These are phyloP conservation scores for Bipolaris bicolor DNA, from an alignment of 2,329 filamentous ascomycete species.

Conservation along the genomic window DNA sequence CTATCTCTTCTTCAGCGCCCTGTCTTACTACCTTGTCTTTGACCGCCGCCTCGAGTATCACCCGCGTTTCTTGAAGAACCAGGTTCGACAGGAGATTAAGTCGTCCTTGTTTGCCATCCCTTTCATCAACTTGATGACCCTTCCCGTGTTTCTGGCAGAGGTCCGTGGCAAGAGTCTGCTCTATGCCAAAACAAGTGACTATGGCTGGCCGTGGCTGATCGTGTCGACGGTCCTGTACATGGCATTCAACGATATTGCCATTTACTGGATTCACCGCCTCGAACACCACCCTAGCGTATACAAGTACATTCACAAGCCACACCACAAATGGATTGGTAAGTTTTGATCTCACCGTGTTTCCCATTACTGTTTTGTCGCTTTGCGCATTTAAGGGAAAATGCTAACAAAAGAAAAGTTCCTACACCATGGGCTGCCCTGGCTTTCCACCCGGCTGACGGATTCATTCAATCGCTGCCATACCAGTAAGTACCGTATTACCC, in stretches of 20 bases:
- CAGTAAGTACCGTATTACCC: conserved; percentile 1
- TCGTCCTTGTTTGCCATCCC: conserved; percentile 11
- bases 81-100: conserved; percentile 11
- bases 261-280: conserved; percentile 16
- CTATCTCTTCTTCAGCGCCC: conserved; percentile 13
- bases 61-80: conserved; percentile 13
- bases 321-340: conserved; percentile 17
- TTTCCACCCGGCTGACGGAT: conserved; percentile 14
- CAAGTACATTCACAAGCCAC: conserved; percentile 16
- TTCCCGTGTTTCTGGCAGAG: conserved; percentile 9
- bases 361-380: not conserved
- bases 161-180: conserved; percentile 12
- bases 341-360: not conserved
- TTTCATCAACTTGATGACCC: conserved; percentile 12
- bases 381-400: not conserved
- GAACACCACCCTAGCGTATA: conserved; percentile 15
- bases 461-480: conserved; percentile 11
- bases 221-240: conserved; percentile 8
- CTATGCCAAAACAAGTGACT: conserved; percentile 6
- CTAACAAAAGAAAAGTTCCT: conserved; percentile 9
- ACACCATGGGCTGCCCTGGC: conserved; percentile 14
- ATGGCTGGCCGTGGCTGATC: conserved; percentile 11
- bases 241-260: conserved; percentile 13
- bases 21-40: conserved; percentile 11
- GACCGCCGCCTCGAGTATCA: conserved; percentile 15